Base-by-base conservation (phyloP, 139 green algal species). In the Tetradesmus obliquus region DNA sequence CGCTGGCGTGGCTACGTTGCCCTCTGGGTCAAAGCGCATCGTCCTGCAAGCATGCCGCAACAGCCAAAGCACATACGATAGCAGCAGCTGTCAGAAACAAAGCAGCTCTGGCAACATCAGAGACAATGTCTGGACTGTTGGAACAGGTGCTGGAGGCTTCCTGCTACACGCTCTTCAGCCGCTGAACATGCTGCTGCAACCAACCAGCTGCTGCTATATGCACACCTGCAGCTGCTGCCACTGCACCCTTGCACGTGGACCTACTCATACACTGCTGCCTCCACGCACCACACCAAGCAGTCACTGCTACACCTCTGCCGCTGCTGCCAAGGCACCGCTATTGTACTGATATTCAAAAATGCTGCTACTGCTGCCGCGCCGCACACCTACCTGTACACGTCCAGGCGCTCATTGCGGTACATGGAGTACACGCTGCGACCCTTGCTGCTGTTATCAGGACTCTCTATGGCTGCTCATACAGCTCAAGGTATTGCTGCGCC, bases 331-430 rank as follows among this genome's bases (percentile, higher is more conserved):
- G 9, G 57, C 8, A 8, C 60, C 60, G 6, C 9, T 19, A 3
- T 13, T 71, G 2, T 4, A 13, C 60, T 3, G 60, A 15, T 19
- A 66, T 24, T 45, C 32, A 45, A 45, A 45, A 45, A 45, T 45
- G 32, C 32, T 45, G 32, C 32, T 45, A 45, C 32, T 45, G 32
- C 32, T 58, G 81, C 81, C n/a, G 45, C 22, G n/a, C 5, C 86
- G 5, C 32, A 45, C 84, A 5, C 86, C 5, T 51, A 91, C 88
- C 88, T 93, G 89, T 96, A 98, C 17, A 95, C 92, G 4, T 95
- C 94, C 86, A 99, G 93, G 80, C 97, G 93, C 94, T 99, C 97
- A 32, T 99, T 97, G 88, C 99, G 91, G 95, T 98, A 99, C 60
- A 97, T 94, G 74, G 95, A 96, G 93, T 99, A 99, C 3, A 95